Conservation (phyloP, 2,329 filamentous ascomycete genomes). For the Aspergillus felis region DNA sequence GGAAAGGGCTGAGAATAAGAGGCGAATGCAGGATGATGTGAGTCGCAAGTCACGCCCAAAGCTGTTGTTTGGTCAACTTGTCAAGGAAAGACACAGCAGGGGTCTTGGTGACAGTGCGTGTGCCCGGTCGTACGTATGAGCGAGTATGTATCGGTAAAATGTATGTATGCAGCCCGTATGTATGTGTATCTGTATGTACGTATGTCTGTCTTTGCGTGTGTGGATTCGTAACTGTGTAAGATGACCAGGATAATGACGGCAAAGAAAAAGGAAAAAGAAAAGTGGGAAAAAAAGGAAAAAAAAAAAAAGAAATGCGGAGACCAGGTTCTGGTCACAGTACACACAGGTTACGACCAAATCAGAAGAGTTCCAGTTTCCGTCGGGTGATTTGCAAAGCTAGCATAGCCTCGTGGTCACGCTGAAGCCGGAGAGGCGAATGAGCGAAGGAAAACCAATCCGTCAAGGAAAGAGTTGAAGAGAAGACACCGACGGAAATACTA, state of each 20-base stretch:
- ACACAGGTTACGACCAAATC: slow-evolving; percentile 16
- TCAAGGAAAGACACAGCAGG: not conserved
- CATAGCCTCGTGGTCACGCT: slow-evolving; percentile 29
- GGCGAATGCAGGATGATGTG: slow-evolving; percentile 28
- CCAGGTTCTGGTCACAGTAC: slow-evolving; percentile 15
- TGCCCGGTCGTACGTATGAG: slow-evolving; percentile 8
- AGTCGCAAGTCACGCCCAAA: slow-evolving; percentile 22
- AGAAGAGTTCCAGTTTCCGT: slow-evolving; percentile 23
- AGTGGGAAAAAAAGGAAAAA: too few relatives aligned
- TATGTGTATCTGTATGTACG: slow-evolving; percentile 10
- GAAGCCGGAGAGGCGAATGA: slow-evolving; percentile 9
- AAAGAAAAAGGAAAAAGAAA: not conserved
- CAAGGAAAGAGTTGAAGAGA: not conserved
- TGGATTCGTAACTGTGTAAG: slow-evolving; percentile 12
- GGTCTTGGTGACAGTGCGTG: slow-evolving; percentile 12
- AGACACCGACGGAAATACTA: not conserved
- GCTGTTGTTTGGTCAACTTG: slow-evolving; percentile 14
- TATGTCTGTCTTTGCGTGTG: slow-evolving; percentile 7
- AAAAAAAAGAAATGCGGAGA: slow-evolving; percentile 19
- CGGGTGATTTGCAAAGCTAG: slow-evolving; percentile 32
- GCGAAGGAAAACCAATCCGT: not conserved
- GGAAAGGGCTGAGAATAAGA: slow-evolving; percentile 17
- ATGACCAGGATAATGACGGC: slow-evolving; percentile 15
- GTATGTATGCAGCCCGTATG: slow-evolving; percentile 6
- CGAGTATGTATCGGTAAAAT: slow-evolving; percentile 1